Conservation (phyloP, 306 rosid genomes). For the Sicyos edulis region DNA sequence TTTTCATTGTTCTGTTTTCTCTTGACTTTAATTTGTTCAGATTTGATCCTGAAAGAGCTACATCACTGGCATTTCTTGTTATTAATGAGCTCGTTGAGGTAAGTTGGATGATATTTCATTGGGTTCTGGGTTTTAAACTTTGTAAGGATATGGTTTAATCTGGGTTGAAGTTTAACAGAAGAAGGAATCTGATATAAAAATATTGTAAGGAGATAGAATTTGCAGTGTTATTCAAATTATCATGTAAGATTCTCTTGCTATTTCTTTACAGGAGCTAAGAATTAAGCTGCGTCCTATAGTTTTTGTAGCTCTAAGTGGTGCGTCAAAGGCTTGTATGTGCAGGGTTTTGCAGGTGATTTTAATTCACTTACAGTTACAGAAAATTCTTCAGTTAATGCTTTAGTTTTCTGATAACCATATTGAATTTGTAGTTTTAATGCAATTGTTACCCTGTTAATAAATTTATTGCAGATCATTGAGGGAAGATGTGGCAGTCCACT, state of each 20-base stretch:
- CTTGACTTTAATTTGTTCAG: slow-evolving; percentile 28
- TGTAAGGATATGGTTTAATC: neutral
- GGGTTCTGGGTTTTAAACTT: neutral
- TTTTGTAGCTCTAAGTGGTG: slow-evolving; percentile 75
- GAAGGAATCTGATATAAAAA: neutral
- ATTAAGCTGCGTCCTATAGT: slow-evolving; percentile 66
- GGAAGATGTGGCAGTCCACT: slow-evolving; percentile 64
- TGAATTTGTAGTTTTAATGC: slow-evolving; percentile 18
- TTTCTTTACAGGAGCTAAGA: slow-evolving; percentile 63
- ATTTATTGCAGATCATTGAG: slow-evolving; percentile 58
- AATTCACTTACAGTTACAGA: neutral
- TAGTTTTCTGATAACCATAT: slow-evolving; percentile 7
- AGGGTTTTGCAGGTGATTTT: slow-evolving; percentile 67
- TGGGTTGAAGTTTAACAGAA: neutral
- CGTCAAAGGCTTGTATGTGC: slow-evolving; percentile 83
- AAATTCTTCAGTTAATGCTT: no score
- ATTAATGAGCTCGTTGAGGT: slow-evolving; percentile 89
- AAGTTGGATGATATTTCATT: slow-evolving; percentile 19
- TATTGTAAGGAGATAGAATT: neutral
- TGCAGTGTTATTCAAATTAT: slow-evolving; percentile 13
- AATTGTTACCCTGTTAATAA: slow-evolving; percentile 13
- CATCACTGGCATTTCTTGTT: slow-evolving; percentile 65
- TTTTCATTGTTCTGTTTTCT: neutral
- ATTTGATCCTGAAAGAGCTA: slow-evolving; percentile 62
- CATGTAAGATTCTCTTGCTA: neutral